phyloP scores from a whole-genome alignment of 2,329 filamentous ascomycete genomes.

The Chaetomiaceae sp. region DNA sequence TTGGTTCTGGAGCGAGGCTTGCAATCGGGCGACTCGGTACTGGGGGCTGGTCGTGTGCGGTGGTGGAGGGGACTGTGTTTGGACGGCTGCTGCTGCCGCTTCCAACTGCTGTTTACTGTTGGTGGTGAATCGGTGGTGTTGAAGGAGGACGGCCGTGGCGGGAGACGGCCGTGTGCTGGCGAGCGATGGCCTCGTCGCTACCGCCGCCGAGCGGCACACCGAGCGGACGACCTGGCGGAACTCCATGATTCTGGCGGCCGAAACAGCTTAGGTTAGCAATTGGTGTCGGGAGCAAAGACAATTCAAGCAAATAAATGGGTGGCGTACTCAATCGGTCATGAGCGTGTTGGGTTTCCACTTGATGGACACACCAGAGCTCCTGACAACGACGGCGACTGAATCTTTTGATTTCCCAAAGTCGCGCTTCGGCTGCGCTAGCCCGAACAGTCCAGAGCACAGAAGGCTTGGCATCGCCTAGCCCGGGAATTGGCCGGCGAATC shows the following conservation, averaged over 20 bases:
- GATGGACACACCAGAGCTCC: not conserved
- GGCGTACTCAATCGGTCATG: slow-evolving; percentile 21
- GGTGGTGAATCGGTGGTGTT: slow-evolving; percentile 11
- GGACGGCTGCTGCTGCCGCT: slow-evolving; percentile 8
- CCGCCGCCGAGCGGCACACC: slow-evolving; percentile 19
- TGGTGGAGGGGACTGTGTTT: not conserved
- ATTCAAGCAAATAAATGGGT: not conserved
- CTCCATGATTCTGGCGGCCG: slow-evolving; percentile 23
- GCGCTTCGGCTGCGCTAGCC: slow-evolving; percentile 11
- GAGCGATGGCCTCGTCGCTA: slow-evolving; percentile 15
- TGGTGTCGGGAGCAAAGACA: not conserved
- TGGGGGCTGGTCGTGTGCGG: not conserved
- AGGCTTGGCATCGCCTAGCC: not conserved
- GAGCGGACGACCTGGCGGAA: slow-evolving; percentile 24
- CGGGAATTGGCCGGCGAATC: slow-evolving; percentile 7
- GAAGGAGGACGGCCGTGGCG: slow-evolving; percentile 10
- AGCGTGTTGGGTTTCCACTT: slow-evolving; percentile 1
- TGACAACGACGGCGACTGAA: not conserved
- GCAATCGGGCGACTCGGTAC: not conserved
- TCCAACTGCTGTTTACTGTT: slow-evolving; percentile 5
- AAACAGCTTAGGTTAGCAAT: slow-evolving; percentile 2
- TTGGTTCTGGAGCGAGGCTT: not conserved
- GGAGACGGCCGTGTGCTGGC: slow-evolving; percentile 9
- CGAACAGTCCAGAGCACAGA: not conserved
- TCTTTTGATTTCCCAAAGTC: slow-evolving; percentile 17